Percentiles rank a stretch among this genome's conserved stretches.
These are phyloP conservation scores for Chrysochromulina tobinii DNA, from an alignment of 78 protist species.

Conservation along the genomic window DNA sequence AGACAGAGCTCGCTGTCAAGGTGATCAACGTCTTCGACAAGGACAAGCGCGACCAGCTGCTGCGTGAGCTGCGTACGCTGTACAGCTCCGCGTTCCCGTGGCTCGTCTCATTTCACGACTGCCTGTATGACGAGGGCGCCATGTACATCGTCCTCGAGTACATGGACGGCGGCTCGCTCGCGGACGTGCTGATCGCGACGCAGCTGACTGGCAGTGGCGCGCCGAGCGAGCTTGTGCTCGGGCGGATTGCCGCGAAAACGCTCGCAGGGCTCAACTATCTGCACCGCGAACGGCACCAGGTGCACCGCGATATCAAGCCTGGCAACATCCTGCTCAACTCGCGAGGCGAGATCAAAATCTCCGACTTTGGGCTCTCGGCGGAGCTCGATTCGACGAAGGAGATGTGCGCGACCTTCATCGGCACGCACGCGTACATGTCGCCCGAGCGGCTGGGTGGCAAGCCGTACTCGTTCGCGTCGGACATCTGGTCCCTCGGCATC, in stretches of 20 bases:
- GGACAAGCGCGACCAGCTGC: not conserved
- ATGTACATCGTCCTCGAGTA: conserved; percentile 41
- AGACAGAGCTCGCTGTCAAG: not conserved
- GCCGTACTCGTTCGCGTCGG: conserved; percentile 9
- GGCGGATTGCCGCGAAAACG: not conserved
- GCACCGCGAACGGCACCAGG: not conserved
- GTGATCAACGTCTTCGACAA: not conserved
- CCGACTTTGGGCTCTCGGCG: conserved; percentile 49
- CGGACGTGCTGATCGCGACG: not conserved
- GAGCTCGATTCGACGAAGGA: not conserved
- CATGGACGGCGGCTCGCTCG: conserved; percentile 49
- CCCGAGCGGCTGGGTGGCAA: conserved; percentile 18
- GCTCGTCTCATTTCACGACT: too few relatives aligned
- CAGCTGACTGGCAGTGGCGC: not conserved
- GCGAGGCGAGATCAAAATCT: conserved; percentile 10
- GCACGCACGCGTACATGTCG: not conserved
- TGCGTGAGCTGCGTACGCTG: not conserved
- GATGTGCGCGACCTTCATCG: conserved; percentile 18
- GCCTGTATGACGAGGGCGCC: conserved; percentile 1
- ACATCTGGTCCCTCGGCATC: conserved; percentile 68
- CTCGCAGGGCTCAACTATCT: conserved; percentile 30
- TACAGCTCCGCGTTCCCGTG: not conserved
- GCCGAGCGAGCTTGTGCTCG: conserved; percentile 3
- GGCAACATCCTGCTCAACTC: conserved; percentile 34
- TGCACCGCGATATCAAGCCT: conserved; percentile 53